Conservation (phyloP, 78 protist species). For the Dictyostelium firmibasis region DNA sequence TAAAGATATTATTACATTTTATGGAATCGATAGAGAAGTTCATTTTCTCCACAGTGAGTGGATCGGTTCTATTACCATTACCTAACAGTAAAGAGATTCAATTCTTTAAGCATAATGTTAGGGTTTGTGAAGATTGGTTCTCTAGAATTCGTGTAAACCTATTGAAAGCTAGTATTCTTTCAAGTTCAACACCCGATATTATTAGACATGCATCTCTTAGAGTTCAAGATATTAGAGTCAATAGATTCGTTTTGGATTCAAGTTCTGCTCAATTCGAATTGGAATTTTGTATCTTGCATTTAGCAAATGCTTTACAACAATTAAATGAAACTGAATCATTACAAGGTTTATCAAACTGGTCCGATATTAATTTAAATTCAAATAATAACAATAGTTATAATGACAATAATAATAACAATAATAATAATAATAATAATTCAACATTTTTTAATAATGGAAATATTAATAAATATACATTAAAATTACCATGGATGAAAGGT, state of each 20-base stretch:
- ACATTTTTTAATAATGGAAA: background rate
- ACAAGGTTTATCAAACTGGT: slow-evolving; percentile 33
- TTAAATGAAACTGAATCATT: slow-evolving; percentile 39
- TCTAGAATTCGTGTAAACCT: slow-evolving; percentile 48
- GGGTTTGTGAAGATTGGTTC: slow-evolving; percentile 79
- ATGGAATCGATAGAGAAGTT: slow-evolving; percentile 60
- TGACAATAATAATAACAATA: background rate
- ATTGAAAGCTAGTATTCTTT: slow-evolving; percentile 29
- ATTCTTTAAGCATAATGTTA: slow-evolving; percentile 38
- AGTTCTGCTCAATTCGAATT: slow-evolving; percentile 21
- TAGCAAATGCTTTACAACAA: slow-evolving; percentile 35
- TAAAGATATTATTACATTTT: slow-evolving; percentile 27
- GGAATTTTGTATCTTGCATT: slow-evolving; percentile 59
- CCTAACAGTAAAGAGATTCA: slow-evolving; percentile 5
- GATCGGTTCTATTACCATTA: slow-evolving; percentile 25
- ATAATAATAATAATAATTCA: background rate
- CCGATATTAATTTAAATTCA: background rate
- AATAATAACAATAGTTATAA: background rate
- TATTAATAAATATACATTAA: background rate
- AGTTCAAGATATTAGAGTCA: slow-evolving; percentile 39
- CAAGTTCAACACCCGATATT: slow-evolving; percentile 45
- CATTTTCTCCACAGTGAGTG: slow-evolving; percentile 61
- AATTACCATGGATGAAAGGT: slow-evolving; percentile 66
- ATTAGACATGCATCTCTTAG: slow-evolving; percentile 48
- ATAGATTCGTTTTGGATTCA: slow-evolving; percentile 32